A percentile compares a stretch with the other conserved stretches of the same genome.
phyloP scores from a whole-genome alignment of 768 basidiomycete genomes.

The Suillus subalutaceus region DNA sequence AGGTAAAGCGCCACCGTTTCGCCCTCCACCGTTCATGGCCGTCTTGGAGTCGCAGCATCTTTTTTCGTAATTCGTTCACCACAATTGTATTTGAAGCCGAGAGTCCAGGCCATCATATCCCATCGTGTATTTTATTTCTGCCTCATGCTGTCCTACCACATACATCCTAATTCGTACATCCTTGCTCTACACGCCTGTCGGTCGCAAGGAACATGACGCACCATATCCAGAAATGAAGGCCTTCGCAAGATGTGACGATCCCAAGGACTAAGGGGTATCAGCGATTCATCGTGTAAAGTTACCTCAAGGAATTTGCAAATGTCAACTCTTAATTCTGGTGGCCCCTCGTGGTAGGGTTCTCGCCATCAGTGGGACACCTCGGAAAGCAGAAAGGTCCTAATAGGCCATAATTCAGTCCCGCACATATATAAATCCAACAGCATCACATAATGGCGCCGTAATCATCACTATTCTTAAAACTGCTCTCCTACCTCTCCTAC shows the following conservation, averaged over 20 bases:
- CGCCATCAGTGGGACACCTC: constrained; percentile 14
- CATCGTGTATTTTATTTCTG: constrained; percentile 33
- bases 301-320: constrained; percentile 28
- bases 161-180: constrained; percentile 21
- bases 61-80: constrained; percentile 32
- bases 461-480: not conserved
- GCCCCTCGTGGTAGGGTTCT: constrained; percentile 15
- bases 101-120: constrained; percentile 15
- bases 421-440: constrained; percentile 5
- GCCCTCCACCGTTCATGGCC: constrained; percentile 68
- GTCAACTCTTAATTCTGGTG: constrained; percentile 15
- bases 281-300: constrained; percentile 22
- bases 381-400: constrained; percentile 8
- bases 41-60: constrained; percentile 49
- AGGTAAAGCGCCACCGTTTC: constrained; percentile 47
- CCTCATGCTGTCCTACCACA: constrained; percentile 31
- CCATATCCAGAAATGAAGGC: not conserved
- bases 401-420: not conserved
- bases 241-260: constrained; percentile 29
- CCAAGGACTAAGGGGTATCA: constrained; percentile 10
- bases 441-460: constrained; percentile 1
- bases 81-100: constrained; percentile 23
- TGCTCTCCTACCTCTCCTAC: not conserved
- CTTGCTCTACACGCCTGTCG: constrained; percentile 19
- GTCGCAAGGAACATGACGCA: constrained; percentile 28